Conservation (phyloP, 1,139 yeast genomes). For the Kurtzmaniella quercitrusa region DNA sequence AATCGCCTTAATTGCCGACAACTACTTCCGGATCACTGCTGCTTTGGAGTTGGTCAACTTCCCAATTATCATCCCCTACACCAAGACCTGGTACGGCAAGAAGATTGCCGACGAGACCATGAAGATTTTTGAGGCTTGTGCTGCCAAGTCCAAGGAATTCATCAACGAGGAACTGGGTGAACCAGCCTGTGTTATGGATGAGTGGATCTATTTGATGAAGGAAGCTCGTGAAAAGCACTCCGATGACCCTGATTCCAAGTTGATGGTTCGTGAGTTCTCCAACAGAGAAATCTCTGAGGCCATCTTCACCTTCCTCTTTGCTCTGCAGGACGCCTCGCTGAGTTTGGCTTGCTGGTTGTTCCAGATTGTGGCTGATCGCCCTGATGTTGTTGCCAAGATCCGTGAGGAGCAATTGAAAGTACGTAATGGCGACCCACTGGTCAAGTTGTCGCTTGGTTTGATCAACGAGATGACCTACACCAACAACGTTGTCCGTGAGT, state of each 20-base stretch:
- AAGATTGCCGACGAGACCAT: conserved; percentile 89
- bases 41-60: conserved; percentile 96
- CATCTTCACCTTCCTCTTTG: conserved; percentile 91
- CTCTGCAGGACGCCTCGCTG: conserved; percentile 96
- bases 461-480: conserved; percentile 87
- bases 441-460: conserved; percentile 61
- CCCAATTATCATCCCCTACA: conserved; percentile 92
- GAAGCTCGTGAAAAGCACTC: conserved; percentile 58
- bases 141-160: conserved; percentile 76
- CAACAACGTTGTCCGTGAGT: conserved; percentile 82
- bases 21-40: conserved; percentile 85
- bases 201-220: conserved; percentile 85
- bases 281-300: conserved; percentile 94
- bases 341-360: conserved; percentile 98
- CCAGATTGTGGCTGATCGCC: conserved; percentile 93
- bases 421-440: conserved; percentile 69
- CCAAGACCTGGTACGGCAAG: conserved; percentile 98
- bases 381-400: conserved; percentile 77
- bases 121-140: conserved; percentile 85
- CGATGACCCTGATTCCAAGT: conserved; percentile 45
- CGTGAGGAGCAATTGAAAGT: conserved; percentile 88
- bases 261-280: conserved; percentile 75
- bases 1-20: conserved; percentile 81
- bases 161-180: conserved; percentile 69
- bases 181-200: conserved; percentile 89